Conservation (phyloP, 2,329 filamentous ascomycete genomes). For the Cryphonectria parasitica region DNA sequence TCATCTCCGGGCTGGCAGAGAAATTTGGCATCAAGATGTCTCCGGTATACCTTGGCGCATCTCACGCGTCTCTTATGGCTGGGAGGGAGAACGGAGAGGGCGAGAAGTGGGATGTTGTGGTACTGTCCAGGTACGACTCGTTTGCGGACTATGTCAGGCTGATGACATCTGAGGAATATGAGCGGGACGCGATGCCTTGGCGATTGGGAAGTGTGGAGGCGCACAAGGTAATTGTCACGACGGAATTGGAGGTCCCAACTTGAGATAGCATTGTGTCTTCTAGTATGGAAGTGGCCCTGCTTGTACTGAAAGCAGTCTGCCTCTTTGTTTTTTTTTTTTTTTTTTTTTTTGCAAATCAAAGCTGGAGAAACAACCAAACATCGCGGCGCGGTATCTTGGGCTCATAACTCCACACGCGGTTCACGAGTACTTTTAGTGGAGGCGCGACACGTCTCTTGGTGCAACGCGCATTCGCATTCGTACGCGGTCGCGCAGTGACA, state of each 20-base stretch:
- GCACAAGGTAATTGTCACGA: not conserved
- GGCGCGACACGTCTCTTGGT: not conserved
- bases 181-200: not conserved
- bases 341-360: not conserved
- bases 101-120: not conserved
- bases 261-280: not conserved
- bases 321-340: too few relatives aligned
- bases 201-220: not conserved
- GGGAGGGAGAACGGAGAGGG: not conserved
- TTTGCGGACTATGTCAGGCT: slow-evolving; percentile 1
- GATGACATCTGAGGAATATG: not conserved
- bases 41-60: not conserved
- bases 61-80: not conserved
- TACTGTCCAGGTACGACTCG: not conserved
- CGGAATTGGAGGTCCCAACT: not conserved
- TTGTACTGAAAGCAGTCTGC: not conserved
- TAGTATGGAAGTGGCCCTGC: not conserved
- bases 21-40: not conserved
- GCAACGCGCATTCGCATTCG: not conserved
- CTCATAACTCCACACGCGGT: not conserved
- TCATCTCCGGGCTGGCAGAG: not conserved
- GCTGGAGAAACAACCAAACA: not conserved
- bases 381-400: not conserved
- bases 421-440: not conserved
- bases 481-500: slow-evolving; percentile 2